Conservation (phyloP, 139 green algal species). For the Pseudopediastrum boryanum region DNA sequence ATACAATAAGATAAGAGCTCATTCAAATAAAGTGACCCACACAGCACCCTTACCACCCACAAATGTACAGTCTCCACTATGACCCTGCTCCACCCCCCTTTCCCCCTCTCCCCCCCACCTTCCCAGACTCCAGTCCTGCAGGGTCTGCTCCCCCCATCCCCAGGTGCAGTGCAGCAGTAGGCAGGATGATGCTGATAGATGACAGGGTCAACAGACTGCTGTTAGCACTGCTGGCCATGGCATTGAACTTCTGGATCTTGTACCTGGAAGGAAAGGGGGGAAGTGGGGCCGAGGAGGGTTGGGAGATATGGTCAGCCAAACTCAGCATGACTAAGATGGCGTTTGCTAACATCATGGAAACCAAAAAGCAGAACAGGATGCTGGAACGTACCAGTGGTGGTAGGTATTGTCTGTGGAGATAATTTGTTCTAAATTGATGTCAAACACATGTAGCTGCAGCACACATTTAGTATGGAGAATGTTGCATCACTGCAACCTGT, state of each 20-base stretch:
- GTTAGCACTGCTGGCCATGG: constrained; percentile 65
- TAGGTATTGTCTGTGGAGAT: no score
- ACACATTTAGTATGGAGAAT: no score
- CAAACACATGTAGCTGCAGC: no score
- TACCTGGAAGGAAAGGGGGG: no score
- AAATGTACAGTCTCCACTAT: not conserved
- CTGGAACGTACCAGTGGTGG: no score
- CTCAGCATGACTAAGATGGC: no score
- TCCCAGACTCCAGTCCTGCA: not conserved
- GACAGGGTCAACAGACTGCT: constrained; percentile 81
- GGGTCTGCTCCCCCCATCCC: not conserved
- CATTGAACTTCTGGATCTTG: constrained; percentile 79
- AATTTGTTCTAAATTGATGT: no score
- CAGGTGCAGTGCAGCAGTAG: constrained; percentile 57
- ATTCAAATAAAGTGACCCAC: not conserved
- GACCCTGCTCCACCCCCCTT: constrained; percentile 1
- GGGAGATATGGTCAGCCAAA: no score
- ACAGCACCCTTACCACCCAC: not conserved
- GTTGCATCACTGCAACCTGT: no score
- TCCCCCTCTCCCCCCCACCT: constrained; percentile 1
- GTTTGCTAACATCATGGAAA: no score
- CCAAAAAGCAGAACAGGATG: no score
- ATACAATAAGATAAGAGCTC: not conserved
- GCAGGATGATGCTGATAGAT: constrained; percentile 77
- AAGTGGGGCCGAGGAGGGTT: no score